phyloP scores from a whole-genome alignment of 441 rosid species.

The Pelargonium australe region DNA sequence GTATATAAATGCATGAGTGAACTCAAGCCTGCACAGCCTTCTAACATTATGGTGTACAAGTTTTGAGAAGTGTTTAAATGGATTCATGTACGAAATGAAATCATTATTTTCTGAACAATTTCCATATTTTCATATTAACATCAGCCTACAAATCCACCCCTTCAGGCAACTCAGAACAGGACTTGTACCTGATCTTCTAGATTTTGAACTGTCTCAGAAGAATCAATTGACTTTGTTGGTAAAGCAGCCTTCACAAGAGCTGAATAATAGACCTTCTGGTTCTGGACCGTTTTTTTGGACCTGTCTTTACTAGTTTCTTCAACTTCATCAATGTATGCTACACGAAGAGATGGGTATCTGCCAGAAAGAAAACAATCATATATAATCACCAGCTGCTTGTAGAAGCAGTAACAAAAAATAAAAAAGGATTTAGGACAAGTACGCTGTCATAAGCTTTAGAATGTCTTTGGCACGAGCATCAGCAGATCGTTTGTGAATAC shows the following conservation, averaged over 20 bases:
- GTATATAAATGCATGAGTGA: neutral
- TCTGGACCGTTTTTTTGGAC: conserved; percentile 37
- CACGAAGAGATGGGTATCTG: conserved; percentile 94
- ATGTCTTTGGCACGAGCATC: conserved; percentile 83
- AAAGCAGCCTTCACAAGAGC: conserved; percentile 78
- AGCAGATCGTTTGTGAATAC: conserved; percentile 84
- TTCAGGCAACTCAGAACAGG: neutral
- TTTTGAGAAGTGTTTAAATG: neutral
- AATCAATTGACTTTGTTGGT: conserved; percentile 69
- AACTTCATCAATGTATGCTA: conserved; percentile 98
- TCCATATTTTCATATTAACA: neutral
- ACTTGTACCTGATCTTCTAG: conserved; percentile 85
- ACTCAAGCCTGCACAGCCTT: no score
- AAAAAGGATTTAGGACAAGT: conserved; percentile 15
- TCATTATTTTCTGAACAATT: neutral
- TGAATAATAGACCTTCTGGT: conserved; percentile 72
- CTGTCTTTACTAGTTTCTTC: conserved; percentile 78
- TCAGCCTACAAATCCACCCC: neutral
- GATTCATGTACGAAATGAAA: neutral
- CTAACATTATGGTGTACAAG: neutral
- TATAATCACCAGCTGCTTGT: conserved; percentile 12
- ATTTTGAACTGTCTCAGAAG: conserved; percentile 70
- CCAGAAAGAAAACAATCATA: conserved; percentile 14
- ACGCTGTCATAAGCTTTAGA: conserved; percentile 86
- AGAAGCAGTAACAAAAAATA: conserved; percentile 11